Percentiles rank a stretch among this genome's conserved stretches.
These are phyloP conservation scores for Ustilago sp. DNA, from an alignment of 1,284 basidiomycete genomes.

Conservation along the genomic window DNA sequence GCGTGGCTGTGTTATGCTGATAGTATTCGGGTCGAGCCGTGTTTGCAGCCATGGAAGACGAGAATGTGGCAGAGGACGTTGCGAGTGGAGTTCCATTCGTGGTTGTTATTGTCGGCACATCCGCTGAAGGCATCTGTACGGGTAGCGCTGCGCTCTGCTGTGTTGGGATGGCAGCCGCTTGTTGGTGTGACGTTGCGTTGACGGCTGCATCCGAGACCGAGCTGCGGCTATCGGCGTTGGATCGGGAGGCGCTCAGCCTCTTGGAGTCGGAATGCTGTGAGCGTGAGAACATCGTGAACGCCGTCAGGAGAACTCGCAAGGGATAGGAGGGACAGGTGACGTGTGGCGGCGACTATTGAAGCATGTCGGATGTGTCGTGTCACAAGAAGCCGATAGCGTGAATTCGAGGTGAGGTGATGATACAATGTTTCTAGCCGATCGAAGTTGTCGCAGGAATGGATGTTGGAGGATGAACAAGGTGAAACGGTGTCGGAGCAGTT, in stretches of 20 bases:
- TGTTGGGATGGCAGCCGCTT: background rate
- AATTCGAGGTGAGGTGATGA: background rate
- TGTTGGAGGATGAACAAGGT: background rate
- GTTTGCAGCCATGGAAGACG: background rate
- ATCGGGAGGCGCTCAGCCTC: conserved; percentile 19
- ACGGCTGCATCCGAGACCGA: conserved; percentile 2
- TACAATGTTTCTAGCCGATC: background rate
- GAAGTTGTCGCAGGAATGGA: background rate
- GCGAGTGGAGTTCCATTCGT: conserved; percentile 28
- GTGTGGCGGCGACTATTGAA: conserved; percentile 4
- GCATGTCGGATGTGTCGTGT: conserved; percentile 14
- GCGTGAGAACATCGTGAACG: conserved; percentile 26
- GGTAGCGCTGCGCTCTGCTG: conserved; percentile 11
- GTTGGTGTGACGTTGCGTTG: background rate
- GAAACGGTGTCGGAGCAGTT: too few relatives aligned
- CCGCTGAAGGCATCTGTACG: conserved; percentile 16
- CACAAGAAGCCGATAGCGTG: background rate
- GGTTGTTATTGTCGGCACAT: conserved; percentile 35
- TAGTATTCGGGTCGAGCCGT: conserved; percentile 2
- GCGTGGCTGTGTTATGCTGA: conserved; percentile 1
- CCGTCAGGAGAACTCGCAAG: background rate
- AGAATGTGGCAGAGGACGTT: conserved; percentile 13
- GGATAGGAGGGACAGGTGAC: background rate
- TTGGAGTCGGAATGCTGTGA: conserved; percentile 29
- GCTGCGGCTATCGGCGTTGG: conserved; percentile 3